Percentiles rank a stretch among this genome's conserved stretches.
phyloP scores from a whole-genome alignment of 805 yeast species.

The Lipomyces orientalis region DNA sequence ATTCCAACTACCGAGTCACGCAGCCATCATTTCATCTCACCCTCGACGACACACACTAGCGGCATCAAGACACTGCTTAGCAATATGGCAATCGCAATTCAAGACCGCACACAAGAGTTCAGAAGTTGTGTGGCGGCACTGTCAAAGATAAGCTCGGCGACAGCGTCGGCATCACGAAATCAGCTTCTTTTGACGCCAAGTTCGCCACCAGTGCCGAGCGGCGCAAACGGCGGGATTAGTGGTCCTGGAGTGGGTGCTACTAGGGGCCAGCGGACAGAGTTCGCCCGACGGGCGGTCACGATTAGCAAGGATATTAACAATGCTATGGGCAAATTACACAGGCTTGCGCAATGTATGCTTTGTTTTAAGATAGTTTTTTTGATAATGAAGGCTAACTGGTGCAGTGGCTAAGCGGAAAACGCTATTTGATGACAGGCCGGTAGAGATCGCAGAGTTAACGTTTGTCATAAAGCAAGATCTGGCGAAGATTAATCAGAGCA shows the following conservation, averaged over 20 bases:
- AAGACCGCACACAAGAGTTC: constrained; percentile 88
- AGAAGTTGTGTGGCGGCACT: constrained; percentile 86
- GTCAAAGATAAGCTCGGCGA: constrained; percentile 56
- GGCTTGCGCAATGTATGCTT: constrained; percentile 63
- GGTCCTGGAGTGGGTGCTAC: constrained; percentile 24
- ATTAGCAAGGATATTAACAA: constrained; percentile 89
- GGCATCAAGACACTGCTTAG: background rate
- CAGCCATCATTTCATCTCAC: background rate
- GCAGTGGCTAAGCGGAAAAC: constrained; percentile 85
- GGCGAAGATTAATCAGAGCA: constrained; percentile 73
- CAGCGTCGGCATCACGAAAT: constrained; percentile 45
- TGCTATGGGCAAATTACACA: constrained; percentile 78
- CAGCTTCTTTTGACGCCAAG: constrained; percentile 35
- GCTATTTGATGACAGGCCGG: constrained; percentile 89
- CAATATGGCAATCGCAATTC: constrained; percentile 33
- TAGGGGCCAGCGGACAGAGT: constrained; percentile 54
- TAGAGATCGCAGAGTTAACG: constrained; percentile 90
- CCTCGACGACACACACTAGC: background rate
- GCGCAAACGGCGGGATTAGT: constrained; percentile 9
- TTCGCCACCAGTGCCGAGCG: constrained; percentile 24
- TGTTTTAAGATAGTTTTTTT: background rate
- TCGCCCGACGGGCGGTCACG: constrained; percentile 70
- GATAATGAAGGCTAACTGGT: constrained; percentile 4
- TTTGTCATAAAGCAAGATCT: constrained; percentile 83
- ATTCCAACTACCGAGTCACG: background rate